Base-by-base conservation (phyloP, 2,329 filamentous ascomycete genomes). In the Neofusicoccum cordaticola region DNA sequence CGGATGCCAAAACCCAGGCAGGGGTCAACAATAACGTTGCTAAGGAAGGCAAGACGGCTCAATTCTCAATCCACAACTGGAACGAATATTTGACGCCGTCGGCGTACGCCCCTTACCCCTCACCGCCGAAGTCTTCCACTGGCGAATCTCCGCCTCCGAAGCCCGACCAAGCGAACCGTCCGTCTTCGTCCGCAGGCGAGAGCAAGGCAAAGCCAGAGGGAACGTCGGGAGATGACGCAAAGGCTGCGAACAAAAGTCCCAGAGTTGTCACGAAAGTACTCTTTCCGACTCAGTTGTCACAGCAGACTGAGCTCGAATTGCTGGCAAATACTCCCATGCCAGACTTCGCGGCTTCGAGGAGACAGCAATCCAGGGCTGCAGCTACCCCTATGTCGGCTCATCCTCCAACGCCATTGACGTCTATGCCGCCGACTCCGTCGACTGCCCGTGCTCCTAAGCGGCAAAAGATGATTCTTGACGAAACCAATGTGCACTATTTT, bases 81-180 rank as follows among this genome's bases (percentile, higher is more conserved):
- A 97, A 93, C 72, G 88, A 88, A 66, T 95, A 92, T 71, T 84
- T 98, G 53, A 97, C 93, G 0, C 95, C 94, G 0, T 98, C 95
- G 0, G 87, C 93, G 0, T 93, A 90, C 74, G 90, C 87, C 0
- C 88, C 92, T 0, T 96, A 89, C 73, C 92, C 81, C 1, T 72
- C 63, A 31, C 63, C 63, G n/a, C 53, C 63, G 15, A 65, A 47
- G 11, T 62, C 58, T 8, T 45, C 69, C 41, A 72, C 74, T 52
- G 71, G 72, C 42, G 65, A 62, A 15, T 62, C 58, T 17, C 45
- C 58, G 9, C 58, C 58, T 9, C 65, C 69, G 66, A 67, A 69
- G 45, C 68, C 42, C 42, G 56, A 60, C 1, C 56, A 60, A 67
- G 68, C 19, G 64, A 69, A 15, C 75, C 74, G 65, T 57, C 74